Base-by-base conservation (phyloP, 441 rosid species). In the Croton setiger region DNA sequence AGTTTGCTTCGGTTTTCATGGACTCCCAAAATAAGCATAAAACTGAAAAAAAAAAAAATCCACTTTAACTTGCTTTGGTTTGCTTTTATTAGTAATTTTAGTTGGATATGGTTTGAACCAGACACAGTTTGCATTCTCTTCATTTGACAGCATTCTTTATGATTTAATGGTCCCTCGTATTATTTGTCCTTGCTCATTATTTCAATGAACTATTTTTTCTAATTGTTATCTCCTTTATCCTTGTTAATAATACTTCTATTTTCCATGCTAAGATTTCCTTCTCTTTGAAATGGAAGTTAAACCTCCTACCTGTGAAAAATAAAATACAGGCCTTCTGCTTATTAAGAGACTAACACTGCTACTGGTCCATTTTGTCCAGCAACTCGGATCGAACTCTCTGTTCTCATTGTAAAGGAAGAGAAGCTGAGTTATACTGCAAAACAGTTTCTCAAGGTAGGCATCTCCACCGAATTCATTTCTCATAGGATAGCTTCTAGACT, bases 351-450 rank as follows among this genome's bases (percentile, higher is more conserved):
- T 77, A 60, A 76, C 49, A 52, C 23, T 48, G 67, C 21, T 43
- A 15, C 14, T 70, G n/a, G n/a, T 48, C 14, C 64, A 31, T 71
- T 76, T 63, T 63, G 52, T 60, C 68, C 86, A 87, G 93, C 76
- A 76, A 83, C 60, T 45, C 82, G 20, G 88, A 85, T 54, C 80
- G 73, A 78, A 90, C 96, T 54, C 80, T 95, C 35, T 95, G 99
- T 79, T 56, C 89, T 41, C 86, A 86, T 72, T 95, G 98, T 89
- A 90, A 92, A 74, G 94, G 95, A 76, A 85, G 97, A 80, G 98
- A 95, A 82, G 92, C 97, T 21, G 99, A 90, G 74, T 78, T 92
- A 64, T 92, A 92, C 77, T 88, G 90, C 78, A 92, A 89, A 76
- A 83, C 95, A 49, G 98, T 95, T 73, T 87, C 95, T 68, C 91